These are phyloP conservation scores for Zea mays DNA, from an alignment of 176 grass and related monocot species.

Conservation along the genomic window DNA sequence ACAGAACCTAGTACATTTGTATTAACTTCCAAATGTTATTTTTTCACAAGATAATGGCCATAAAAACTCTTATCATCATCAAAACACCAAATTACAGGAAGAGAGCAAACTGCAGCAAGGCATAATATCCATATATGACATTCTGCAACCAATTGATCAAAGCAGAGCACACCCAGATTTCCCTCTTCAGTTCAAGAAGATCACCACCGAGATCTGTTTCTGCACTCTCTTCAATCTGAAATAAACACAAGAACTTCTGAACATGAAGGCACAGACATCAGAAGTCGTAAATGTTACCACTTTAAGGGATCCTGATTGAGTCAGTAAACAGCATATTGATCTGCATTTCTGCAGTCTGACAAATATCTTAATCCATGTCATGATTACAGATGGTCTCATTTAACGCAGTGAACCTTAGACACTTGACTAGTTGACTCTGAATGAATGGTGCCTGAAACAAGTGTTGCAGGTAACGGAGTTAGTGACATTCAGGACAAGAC, in stretches of 20 bases:
- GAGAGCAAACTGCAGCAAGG: background rate
- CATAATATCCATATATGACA: background rate
- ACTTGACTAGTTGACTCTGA: background rate
- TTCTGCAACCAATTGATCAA: background rate
- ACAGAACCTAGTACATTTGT: background rate
- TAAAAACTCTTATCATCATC: background rate
- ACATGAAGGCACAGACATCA: no score
- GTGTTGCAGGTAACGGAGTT: background rate
- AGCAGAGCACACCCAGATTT: background rate
- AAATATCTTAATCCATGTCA: background rate
- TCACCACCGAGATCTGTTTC: background rate
- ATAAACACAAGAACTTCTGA: background rate
- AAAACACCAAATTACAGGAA: background rate
- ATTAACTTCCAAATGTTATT: background rate
- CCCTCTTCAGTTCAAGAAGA: background rate
- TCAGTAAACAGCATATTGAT: background rate
- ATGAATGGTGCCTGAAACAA: background rate
- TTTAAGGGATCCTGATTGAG: background rate
- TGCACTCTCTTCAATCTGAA: background rate
- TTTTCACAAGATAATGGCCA: background rate
- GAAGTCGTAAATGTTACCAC: background rate
- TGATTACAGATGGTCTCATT: background rate
- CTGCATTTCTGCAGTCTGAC: background rate
- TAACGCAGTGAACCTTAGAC: background rate
- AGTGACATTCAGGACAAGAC: background rate